These are phyloP conservation scores for Lantana camara DNA, from an alignment of 257 asterid genomes.

Conservation along the genomic window DNA sequence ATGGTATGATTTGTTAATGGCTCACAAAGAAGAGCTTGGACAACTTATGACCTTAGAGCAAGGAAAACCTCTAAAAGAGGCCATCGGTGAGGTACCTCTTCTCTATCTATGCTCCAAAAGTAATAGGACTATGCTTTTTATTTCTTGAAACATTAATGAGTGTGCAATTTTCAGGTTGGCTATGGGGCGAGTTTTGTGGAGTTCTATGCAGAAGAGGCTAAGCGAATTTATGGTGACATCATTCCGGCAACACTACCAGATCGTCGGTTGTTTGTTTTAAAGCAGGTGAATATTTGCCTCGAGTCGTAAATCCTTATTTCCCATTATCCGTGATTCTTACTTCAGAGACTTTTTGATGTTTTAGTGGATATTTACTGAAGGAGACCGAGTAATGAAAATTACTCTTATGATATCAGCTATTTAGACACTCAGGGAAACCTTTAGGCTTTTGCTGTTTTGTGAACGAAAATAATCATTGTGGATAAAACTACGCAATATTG, in stretches of 20 bases:
- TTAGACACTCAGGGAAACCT: conserved; percentile 8
- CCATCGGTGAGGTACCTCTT: conserved; percentile 84
- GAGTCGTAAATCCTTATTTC: neutral
- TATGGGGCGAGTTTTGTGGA: conserved; percentile 94
- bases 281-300: conserved; percentile 58
- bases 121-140: conserved; percentile 9
- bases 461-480: neutral
- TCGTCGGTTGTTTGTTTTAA: conserved; percentile 88
- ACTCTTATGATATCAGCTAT: conserved; percentile 1
- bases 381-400: neutral
- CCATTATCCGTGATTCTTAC: neutral
- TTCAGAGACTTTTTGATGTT: neutral
- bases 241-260: conserved; percentile 90
- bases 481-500: conserved; percentile 2
- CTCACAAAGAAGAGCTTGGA: conserved; percentile 90
- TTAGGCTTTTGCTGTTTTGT: conserved; percentile 11
- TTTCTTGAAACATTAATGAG: conserved; percentile 19
- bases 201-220: conserved; percentile 96
- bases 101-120: conserved; percentile 17
- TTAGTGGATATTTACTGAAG: conserved; percentile 14
- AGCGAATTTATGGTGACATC: conserved; percentile 90
- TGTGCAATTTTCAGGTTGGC: conserved; percentile 58
- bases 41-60: conserved; percentile 96
- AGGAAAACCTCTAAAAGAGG: conserved; percentile 97
- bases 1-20: conserved; percentile 86